Conservation (phyloP, 225 moss, liverwort and hornwort genomes). For the Straminergon stramineum region DNA sequence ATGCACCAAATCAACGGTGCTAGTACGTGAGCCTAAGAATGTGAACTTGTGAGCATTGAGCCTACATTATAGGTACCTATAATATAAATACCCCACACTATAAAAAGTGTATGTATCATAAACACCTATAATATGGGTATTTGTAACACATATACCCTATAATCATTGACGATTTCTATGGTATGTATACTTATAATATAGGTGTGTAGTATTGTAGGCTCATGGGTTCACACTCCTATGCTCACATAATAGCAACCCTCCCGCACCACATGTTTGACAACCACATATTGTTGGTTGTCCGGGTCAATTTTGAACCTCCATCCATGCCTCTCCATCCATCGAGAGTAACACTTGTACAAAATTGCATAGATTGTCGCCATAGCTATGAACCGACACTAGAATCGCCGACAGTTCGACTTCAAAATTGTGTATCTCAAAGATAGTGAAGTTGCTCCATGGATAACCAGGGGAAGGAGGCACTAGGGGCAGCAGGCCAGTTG, state of each 20-base stretch:
- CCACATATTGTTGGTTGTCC: background rate
- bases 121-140: too few species aligned
- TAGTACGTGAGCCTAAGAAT: too few species aligned
- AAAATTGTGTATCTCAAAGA: background rate
- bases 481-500: background rate
- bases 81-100: too few species aligned
- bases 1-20: background rate
- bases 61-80: too few species aligned
- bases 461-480: background rate
- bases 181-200: too few species aligned
- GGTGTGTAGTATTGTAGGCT: too few species aligned
- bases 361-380: background rate
- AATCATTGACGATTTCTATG: too few species aligned
- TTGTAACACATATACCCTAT: too few species aligned
- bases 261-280: background rate
- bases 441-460: background rate
- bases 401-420: background rate
- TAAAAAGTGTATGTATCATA: too few species aligned
- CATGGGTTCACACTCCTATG: too few species aligned
- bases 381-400: background rate
- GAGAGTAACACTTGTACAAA: background rate
- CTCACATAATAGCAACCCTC: too few species aligned
- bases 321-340: background rate
- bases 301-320: background rate
- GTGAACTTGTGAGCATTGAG: too few species aligned